Evolutionary conservation across 345 rosid species (phyloP).

Genomic region (Sonneratia caseolaris): DNA sequence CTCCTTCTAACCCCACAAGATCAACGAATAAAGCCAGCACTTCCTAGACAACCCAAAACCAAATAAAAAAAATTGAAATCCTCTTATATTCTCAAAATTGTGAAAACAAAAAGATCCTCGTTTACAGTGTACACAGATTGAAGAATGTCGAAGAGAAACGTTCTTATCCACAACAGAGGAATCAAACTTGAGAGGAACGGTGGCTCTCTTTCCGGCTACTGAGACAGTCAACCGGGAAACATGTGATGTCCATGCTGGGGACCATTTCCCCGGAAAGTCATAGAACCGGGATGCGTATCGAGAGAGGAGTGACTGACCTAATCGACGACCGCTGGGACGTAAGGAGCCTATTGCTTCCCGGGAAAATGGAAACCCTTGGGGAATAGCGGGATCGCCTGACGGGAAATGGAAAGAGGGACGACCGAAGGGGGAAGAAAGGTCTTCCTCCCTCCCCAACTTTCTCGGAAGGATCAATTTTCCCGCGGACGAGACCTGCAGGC

Average conservation of each 20-base stretch:
- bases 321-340: background rate
- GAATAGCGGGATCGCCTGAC: background rate
- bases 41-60: background rate
- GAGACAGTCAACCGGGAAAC: background rate
- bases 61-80: background rate
- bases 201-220: background rate
- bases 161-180: background rate
- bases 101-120: background rate
- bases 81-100: background rate
- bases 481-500: background rate
- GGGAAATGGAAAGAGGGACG: background rate
- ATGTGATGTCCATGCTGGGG: background rate
- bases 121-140: background rate
- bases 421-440: background rate
- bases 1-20: background rate
- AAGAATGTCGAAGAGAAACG: background rate
- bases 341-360: background rate
- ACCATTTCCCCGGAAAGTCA: constrained; percentile 1
- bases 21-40: background rate
- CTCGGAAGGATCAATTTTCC: constrained; percentile 1
- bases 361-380: background rate
- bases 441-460: background rate
- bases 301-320: background rate
- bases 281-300: background rate
- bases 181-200: background rate